phyloP scores from a whole-genome alignment of 345 rosid genomes.

The Aquilaria yunnanensis region DNA sequence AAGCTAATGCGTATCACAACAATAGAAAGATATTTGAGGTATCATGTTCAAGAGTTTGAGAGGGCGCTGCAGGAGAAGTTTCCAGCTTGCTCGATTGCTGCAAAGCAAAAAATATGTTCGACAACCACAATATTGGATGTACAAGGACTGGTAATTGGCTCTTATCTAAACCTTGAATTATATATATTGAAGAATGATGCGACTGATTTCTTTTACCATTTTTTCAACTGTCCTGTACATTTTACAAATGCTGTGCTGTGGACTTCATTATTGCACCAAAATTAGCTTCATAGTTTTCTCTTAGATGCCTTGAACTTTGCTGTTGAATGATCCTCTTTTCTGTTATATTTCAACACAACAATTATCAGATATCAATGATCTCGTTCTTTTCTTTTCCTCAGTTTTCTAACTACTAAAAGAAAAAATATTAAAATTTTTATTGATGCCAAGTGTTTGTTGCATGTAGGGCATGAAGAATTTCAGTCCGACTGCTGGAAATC shows the following conservation, averaged over 20 bases:
- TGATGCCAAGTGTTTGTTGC: constrained; percentile 16
- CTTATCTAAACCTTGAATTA: not conserved
- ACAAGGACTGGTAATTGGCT: constrained; percentile 70
- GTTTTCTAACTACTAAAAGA: not conserved
- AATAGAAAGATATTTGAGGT: constrained; percentile 72
- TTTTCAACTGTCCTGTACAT: no score
- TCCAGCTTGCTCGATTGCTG: constrained; percentile 90
- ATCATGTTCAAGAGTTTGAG: constrained; percentile 98
- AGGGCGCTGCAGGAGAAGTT: constrained; percentile 76
- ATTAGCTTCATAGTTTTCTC: no score
- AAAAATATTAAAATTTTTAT: constrained; percentile 18
- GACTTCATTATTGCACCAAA: no score
- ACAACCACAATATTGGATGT: constrained; percentile 91
- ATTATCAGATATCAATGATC: no score
- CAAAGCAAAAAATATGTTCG: constrained; percentile 68
- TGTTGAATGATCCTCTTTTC: no score
- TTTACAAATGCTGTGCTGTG: no score
- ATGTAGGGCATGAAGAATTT: constrained; percentile 90
- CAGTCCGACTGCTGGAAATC: constrained; percentile 76
- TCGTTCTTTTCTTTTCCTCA: no score
- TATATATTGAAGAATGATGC: no score
- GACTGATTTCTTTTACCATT: no score
- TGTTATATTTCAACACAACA: no score
- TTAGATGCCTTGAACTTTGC: no score
- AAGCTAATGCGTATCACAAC: constrained; percentile 80